Evolutionary conservation across 345 rosid species (phyloP), one percentile per base, ranked within the genome.

Genomic region (Sisymbrium altissimum): DNA sequence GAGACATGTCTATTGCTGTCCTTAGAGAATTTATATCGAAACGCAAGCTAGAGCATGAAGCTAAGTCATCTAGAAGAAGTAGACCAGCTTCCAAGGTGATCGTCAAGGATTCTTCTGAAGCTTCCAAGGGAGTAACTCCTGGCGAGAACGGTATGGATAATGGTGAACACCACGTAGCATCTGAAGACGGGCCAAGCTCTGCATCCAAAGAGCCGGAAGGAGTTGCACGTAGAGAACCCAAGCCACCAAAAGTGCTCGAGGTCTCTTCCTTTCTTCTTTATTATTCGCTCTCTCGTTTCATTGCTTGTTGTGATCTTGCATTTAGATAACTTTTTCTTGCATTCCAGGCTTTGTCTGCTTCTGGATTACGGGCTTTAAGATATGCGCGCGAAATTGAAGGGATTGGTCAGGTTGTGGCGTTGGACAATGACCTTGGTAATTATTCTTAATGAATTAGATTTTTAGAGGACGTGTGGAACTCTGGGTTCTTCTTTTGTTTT

Each of bases 1-100:
- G 97, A 71, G 99, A 92, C 78, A 77, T 95, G 65, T 95, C 97
- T 4, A 82, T 95, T 78, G 97, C 97, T 74, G 97, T 95, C 15
- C 67, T 92, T 58, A 86, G 99, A 86, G 75, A 86, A 54, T 95
- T 87, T 64, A 74, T 92, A 73, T 82, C 87, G 4, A 89, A 83
- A 62, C 84, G 83, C 61, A 82, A 85, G 72, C 86, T 84, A 78
- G 99, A 95, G 78, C 87, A 92, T 36, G 92, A 83, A 53, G 85
- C 83, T 14, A 41, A 66, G 73, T 61, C 79, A 74, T 80, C 91
- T 40, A 92, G 73, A 80, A 88, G 81, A 83, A 64, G 70, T 25
- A 85, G 78, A 77, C 64, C 86, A 68, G 74, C 81, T 5, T 50
- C 70, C 32, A 85, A 79, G 77, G 81, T 33, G 59, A 55, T 73